These are phyloP conservation scores for Coemansia sp. DNA, from an alignment of 371 early-diverging fungal species.

Conservation along the genomic window DNA sequence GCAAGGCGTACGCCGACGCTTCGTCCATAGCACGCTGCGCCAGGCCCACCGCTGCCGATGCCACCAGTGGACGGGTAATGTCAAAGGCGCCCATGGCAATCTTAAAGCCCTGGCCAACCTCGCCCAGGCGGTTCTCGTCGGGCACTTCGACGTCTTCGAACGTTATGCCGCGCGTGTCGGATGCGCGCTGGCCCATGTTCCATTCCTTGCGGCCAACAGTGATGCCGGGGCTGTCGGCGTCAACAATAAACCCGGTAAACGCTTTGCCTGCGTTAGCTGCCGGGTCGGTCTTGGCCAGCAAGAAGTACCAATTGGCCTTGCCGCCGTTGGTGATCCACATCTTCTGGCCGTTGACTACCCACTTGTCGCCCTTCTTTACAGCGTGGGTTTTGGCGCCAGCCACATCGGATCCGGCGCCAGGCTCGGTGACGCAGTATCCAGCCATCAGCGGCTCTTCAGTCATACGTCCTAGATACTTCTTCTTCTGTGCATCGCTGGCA, in stretches of 20 bases:
- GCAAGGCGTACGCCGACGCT: constrained; percentile 83
- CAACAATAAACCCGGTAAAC: constrained; percentile 96
- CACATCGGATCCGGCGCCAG: constrained; percentile 81
- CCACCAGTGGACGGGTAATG: constrained; percentile 91
- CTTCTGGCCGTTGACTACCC: constrained; percentile 78
- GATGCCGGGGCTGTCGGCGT: constrained; percentile 88
- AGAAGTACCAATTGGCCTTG: constrained; percentile 98
- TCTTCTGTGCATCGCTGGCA: constrained; percentile 81
- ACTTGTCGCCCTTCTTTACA: constrained; percentile 68
- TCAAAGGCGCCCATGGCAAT: constrained; percentile 98
- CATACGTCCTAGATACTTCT: constrained; percentile 94
- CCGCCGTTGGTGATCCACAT: constrained; percentile 97
- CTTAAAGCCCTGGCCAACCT: constrained; percentile 86
- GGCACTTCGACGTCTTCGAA: constrained; percentile 95
- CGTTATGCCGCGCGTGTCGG: constrained; percentile 92
- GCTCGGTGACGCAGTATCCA: constrained; percentile 89
- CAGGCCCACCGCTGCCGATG: constrained; percentile 88
- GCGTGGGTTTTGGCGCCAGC: constrained; percentile 75
- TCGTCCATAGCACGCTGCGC: constrained; percentile 95
- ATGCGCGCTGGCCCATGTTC: constrained; percentile 96
- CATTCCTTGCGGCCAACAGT: constrained; percentile 91
- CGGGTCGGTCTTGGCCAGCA: constrained; percentile 87
- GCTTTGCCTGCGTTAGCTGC: constrained; percentile 83
- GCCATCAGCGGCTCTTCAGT: constrained; percentile 89
- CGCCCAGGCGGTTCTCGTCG: constrained; percentile 78